Conservation (phyloP, 768 basidiomycete genomes). For the Hygrophoropsis aurantiaca region DNA sequence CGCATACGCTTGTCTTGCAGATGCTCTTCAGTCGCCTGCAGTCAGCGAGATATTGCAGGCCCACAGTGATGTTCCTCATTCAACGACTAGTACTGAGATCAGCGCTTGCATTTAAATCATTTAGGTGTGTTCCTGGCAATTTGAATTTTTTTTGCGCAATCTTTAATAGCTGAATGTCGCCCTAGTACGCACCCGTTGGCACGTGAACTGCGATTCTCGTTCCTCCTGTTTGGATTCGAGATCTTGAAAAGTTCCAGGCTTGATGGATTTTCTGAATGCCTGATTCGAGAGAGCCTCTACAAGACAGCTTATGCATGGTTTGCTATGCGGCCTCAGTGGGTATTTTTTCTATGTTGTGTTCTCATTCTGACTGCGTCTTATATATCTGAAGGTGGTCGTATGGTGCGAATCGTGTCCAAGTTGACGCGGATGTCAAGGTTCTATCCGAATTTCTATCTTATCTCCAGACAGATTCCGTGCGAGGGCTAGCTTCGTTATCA, state of each 20-base stretch:
- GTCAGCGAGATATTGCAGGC: constrained; percentile 85
- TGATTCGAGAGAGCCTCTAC: constrained; percentile 76
- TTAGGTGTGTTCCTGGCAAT: constrained; percentile 58
- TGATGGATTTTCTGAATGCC: constrained; percentile 78
- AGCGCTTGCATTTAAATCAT: constrained; percentile 58
- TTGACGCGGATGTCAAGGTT: constrained; percentile 85
- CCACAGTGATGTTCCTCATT: constrained; percentile 81
- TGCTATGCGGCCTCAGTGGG: constrained; percentile 88
- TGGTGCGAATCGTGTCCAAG: constrained; percentile 89
- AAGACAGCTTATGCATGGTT: constrained; percentile 89
- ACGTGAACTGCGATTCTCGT: constrained; percentile 85
- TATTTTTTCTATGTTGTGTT: constrained; percentile 2
- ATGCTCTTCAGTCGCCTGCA: constrained; percentile 92
- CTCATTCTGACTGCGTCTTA: constrained; percentile 1
- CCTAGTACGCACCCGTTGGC: constrained; percentile 87
- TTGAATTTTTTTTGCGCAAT: not conserved
- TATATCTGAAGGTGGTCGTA: constrained; percentile 90
- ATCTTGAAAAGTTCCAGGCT: constrained; percentile 84
- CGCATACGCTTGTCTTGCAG: constrained; percentile 82
- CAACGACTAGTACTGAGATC: constrained; percentile 86
- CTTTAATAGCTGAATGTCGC: not conserved
- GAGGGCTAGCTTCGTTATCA: constrained; percentile 56
- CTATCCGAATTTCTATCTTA: constrained; percentile 81
- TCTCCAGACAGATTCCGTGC: constrained; percentile 70
- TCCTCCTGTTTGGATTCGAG: constrained; percentile 92